Base-by-base conservation (phyloP, 192 early-diverging fungal species). In the Podila epigama region DNA sequence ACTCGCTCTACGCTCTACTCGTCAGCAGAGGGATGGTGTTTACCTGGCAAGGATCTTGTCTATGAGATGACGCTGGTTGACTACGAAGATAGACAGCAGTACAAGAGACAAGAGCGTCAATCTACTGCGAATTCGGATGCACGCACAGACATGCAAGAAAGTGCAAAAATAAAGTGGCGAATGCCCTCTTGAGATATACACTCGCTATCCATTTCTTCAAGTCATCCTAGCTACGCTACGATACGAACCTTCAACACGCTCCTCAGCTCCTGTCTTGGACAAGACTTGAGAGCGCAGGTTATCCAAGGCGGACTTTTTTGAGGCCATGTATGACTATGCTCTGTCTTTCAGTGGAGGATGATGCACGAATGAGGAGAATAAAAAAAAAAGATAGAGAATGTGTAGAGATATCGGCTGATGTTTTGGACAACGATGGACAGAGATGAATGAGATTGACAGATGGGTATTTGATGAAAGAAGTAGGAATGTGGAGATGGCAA, bases 41-140 rank as follows among this genome's bases (percentile, higher is more conserved):
- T 68, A 85, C 83, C 89, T 80, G 15, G 93, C 93, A 8, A 96
- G 82, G 40, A 95, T 94, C 84, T 97, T 97, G 75, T 97, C 95
- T 68, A 97, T 94, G 25, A 97, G 82, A 81, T 94, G 92, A 18
- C 95, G 83, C 75, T 95, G 94, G 81, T 97, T 97, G 1, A 95
- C 94, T 83, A 85, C 70, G 40, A 36, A 54, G 29, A 33, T 41
- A 40, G 41, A 37, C 34, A 64, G 16, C 34, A 18, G 29, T 31
- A 6, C 27, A 59, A 33, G 16, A 36, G n/a, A n/a, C n/a, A n/a
- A n/a, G n/a, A n/a, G n/a, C n/a, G n/a, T n/a, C n/a, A n/a, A n/a
- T n/a, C n/a, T n/a, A n/a, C n/a, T n/a, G n/a, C n/a, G n/a, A n/a
- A n/a, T n/a, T n/a, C n/a, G n/a, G n/a, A n/a, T n/a, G n/a, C n/a